These are phyloP conservation scores for Pseudogymnoascus sp. DNA, from an alignment of 2,329 filamentous ascomycete species.

Conservation along the genomic window DNA sequence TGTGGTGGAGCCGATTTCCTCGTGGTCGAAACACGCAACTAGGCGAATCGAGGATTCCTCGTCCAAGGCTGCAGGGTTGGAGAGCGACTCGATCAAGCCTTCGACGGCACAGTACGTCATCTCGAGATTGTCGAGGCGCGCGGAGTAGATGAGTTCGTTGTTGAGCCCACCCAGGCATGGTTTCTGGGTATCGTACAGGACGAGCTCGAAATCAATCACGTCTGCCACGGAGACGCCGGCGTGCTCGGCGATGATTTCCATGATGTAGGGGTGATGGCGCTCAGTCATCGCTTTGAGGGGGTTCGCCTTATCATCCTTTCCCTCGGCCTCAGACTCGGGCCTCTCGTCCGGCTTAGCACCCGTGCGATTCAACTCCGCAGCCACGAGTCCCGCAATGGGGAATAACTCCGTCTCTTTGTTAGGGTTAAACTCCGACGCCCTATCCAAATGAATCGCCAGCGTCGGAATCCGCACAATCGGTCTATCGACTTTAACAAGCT, in stretches of 20 bases:
- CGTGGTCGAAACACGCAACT: conserved; percentile 94
- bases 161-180: conserved; percentile 77
- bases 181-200: conserved; percentile 95
- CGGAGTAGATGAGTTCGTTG: conserved; percentile 92
- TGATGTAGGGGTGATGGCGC: conserved; percentile 80
- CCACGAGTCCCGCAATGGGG: conserved; percentile 80
- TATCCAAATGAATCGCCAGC: conserved; percentile 86
- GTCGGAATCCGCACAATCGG: conserved; percentile 90
- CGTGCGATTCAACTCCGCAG: conserved; percentile 78
- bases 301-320: conserved; percentile 50
- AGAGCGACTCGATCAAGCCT: conserved; percentile 74
- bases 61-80: conserved; percentile 55
- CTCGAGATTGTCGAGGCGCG: conserved; percentile 90
- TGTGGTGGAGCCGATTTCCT: conserved; percentile 88
- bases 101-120: conserved; percentile 92
- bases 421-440: conserved; percentile 76
- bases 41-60: conserved; percentile 76
- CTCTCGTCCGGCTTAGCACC: conserved; percentile 36
- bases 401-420: conserved; percentile 97
- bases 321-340: conserved; percentile 32
- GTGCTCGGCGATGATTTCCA: conserved; percentile 77
- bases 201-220: conserved; percentile 86
- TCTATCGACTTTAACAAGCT: conserved; percentile 80
- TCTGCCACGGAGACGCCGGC: conserved; percentile 62
- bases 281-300: conserved; percentile 71